Conservation (phyloP, 106 monocot genomes). For the Allium cepa region DNA sequence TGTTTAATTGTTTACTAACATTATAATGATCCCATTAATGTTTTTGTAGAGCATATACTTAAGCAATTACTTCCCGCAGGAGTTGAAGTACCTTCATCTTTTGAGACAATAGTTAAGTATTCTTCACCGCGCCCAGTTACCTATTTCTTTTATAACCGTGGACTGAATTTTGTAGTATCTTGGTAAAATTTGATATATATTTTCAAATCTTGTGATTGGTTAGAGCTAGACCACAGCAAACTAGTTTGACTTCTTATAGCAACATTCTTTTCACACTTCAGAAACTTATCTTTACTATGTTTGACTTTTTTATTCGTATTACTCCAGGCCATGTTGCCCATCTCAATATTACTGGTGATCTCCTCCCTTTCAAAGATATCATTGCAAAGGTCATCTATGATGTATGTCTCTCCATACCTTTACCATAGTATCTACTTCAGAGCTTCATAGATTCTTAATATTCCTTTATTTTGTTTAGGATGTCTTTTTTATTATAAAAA, state of each 20-base stretch:
- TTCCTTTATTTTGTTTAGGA: too few species aligned
- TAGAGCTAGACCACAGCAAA: too few species aligned
- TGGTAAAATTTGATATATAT: too few species aligned
- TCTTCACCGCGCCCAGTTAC: slow-evolving; percentile 74
- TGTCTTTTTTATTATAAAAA: too few species aligned
- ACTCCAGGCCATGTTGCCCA: slow-evolving; percentile 92
- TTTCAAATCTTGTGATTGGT: too few species aligned
- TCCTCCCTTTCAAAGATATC: slow-evolving; percentile 74
- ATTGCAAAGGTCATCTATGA: slow-evolving; percentile 96
- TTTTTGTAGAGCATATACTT: slow-evolving; percentile 69
- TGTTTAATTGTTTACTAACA: neutral
- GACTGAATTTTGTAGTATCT: too few species aligned
- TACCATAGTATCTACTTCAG: too few species aligned
- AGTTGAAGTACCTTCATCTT: slow-evolving; percentile 90
- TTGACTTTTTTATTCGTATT: too few species aligned
- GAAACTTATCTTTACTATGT: too few species aligned
- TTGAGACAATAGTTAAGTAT: slow-evolving; percentile 97
- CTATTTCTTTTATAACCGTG: slow-evolving; percentile 25
- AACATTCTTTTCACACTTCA: too few species aligned
- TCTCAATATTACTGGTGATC: slow-evolving; percentile 74
- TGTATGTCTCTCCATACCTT: slow-evolving; percentile 36
- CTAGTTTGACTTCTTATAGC: too few species aligned
- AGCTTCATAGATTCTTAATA: too few species aligned
- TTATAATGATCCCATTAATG: neutral
- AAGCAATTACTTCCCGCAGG: slow-evolving; percentile 83